Percentiles rank a stretch among this genome's conserved stretches.
Evolutionary conservation across 352 stramenopile species (phyloP).

Genomic region (Phytophthora litchii): DNA sequence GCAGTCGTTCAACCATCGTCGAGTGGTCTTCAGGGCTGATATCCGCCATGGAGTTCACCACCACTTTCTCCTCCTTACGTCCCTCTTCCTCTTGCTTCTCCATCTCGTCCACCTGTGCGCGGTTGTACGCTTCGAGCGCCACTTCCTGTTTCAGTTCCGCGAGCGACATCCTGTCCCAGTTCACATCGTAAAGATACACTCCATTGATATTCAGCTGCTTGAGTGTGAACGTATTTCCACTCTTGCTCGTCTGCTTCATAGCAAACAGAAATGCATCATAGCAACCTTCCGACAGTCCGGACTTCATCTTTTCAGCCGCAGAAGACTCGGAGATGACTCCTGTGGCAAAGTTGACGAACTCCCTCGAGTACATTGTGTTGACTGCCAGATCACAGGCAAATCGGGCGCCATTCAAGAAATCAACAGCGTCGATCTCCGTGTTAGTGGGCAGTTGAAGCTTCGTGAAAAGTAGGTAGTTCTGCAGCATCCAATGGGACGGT

Average conservation of each 20-base stretch:
- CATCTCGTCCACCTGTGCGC: slow-evolving; percentile 36
- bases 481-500: slow-evolving; percentile 33
- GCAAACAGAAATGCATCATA: slow-evolving; percentile 61
- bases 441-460: slow-evolving; percentile 56
- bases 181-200: slow-evolving; percentile 48
- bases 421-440: slow-evolving; percentile 53
- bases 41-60: slow-evolving; percentile 13
- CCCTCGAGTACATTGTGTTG: slow-evolving; percentile 60
- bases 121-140: slow-evolving; percentile 40
- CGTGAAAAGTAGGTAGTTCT: slow-evolving; percentile 49
- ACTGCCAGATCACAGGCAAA: slow-evolving; percentile 56
- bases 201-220: slow-evolving; percentile 59
- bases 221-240: slow-evolving; percentile 51
- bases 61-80: slow-evolving; percentile 7
- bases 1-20: slow-evolving; percentile 46
- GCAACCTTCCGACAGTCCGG: slow-evolving; percentile 42
- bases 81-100: slow-evolving; percentile 32
- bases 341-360: slow-evolving; percentile 56
- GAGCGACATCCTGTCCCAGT: slow-evolving; percentile 55
- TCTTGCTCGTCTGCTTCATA: slow-evolving; percentile 59
- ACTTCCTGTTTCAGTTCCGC: slow-evolving; percentile 51
- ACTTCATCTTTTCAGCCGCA: slow-evolving; percentile 45
- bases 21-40: slow-evolving; percentile 27
- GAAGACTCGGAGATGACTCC: slow-evolving; percentile 45
- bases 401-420: slow-evolving; percentile 56